These are phyloP conservation scores for Leishmania guyanensis DNA, from an alignment of 208 protist genomes.

Conservation along the genomic window DNA sequence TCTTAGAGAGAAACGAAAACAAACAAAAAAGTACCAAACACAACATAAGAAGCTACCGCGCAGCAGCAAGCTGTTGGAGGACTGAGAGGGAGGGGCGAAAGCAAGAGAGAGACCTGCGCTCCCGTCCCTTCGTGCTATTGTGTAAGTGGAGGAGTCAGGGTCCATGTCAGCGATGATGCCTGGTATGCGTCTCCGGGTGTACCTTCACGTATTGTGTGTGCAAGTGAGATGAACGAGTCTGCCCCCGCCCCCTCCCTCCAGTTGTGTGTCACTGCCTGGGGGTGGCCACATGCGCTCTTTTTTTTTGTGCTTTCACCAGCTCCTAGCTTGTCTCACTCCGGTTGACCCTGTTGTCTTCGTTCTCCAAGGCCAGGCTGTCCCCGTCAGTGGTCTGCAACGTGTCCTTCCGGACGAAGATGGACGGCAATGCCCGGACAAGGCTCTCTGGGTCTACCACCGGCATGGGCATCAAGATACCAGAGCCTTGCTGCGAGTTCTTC, in stretches of 20 bases:
- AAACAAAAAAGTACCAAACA: neutral
- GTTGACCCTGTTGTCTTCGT: neutral
- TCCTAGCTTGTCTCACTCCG: neutral
- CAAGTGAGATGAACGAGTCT: neutral
- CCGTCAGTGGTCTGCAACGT: slow-evolving; percentile 18
- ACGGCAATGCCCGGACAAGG: slow-evolving; percentile 22
- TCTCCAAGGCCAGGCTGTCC: slow-evolving; percentile 11
- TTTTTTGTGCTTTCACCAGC: neutral
- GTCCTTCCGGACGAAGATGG: slow-evolving; percentile 23
- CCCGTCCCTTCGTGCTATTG: neutral
- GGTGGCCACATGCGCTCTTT: neutral
- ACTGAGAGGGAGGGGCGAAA: neutral
- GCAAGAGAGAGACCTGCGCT: neutral
- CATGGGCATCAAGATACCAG: slow-evolving; percentile 12
- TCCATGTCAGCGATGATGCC: neutral
- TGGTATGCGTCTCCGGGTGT: neutral
- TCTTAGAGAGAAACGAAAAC: neutral
- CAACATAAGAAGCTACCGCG: neutral
- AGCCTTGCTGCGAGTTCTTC: neutral
- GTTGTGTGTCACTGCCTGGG: neutral
- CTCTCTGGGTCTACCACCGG: slow-evolving; percentile 23
- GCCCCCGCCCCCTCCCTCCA: neutral
- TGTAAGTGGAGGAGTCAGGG: neutral
- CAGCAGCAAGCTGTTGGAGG: neutral
- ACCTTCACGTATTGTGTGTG: neutral